Conservation (phyloP, 2,329 filamentous ascomycete genomes). For the Fusarium bactridioides region DNA sequence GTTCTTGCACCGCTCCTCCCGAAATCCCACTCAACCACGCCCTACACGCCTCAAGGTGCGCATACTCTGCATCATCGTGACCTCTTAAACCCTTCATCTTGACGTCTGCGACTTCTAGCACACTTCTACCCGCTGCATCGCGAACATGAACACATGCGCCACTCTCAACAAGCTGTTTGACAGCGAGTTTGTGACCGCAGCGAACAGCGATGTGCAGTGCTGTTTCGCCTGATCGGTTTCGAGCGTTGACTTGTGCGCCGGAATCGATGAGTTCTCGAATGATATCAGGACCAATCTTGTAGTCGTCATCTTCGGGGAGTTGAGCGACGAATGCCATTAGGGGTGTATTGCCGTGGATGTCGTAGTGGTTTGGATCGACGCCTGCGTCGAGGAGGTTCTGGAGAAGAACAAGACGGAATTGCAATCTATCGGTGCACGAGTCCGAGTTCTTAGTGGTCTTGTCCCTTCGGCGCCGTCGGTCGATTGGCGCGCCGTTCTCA, state of each 20-base stretch:
- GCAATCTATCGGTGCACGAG: constrained; percentile 45
- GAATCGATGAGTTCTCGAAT: constrained; percentile 52
- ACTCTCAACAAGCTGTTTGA: constrained; percentile 54
- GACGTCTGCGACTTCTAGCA: constrained; percentile 56
- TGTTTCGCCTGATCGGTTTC: constrained; percentile 64
- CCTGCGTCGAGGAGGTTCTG: constrained; percentile 46
- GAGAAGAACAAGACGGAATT: constrained; percentile 40
- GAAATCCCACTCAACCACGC: constrained; percentile 53
- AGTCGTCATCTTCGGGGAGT: constrained; percentile 59
- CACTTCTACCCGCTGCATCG: constrained; percentile 53
- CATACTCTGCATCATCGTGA: constrained; percentile 47
- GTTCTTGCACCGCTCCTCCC: constrained; percentile 48
- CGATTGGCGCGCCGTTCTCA: constrained; percentile 11
- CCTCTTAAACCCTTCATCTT: constrained; percentile 46
- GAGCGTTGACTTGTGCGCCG: constrained; percentile 57
- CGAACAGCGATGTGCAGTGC: constrained; percentile 63
- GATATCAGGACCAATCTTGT: constrained; percentile 56
- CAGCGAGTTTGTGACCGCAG: constrained; percentile 60
- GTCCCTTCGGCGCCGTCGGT: constrained; percentile 9
- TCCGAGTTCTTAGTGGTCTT: constrained; percentile 40
- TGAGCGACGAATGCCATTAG: constrained; percentile 64
- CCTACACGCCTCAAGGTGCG: constrained; percentile 56
- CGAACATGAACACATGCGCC: constrained; percentile 58
- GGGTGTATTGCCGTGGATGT: constrained; percentile 59
- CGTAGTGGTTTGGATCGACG: constrained; percentile 62